phyloP scores from a whole-genome alignment of 192 early-diverging fungal species.

The Paraglomus brasilianum region DNA sequence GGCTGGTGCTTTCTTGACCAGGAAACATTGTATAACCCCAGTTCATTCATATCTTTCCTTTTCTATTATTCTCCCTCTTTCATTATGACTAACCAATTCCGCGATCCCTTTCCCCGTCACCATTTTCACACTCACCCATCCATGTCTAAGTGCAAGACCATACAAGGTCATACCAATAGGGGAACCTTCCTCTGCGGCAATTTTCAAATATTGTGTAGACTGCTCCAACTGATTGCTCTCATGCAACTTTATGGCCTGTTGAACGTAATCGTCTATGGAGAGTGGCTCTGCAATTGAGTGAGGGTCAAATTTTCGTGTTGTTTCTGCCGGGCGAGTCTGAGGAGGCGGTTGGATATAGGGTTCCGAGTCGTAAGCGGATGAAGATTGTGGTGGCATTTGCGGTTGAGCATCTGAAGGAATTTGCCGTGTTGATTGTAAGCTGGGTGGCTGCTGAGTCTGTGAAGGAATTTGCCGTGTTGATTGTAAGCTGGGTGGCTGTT shows the following conservation, averaged over 20 bases:
- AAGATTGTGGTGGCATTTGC: constrained; percentile 36
- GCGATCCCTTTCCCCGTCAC: background rate
- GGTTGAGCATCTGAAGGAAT: constrained; percentile 20
- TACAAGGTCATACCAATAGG: constrained; percentile 73
- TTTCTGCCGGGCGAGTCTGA: constrained; percentile 22
- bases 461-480: background rate
- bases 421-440: background rate
- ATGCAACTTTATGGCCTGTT: constrained; percentile 65
- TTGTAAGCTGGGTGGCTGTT: too few species aligned
- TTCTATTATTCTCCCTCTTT: background rate
- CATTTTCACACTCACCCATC: constrained; percentile 53
- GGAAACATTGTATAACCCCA: background rate
- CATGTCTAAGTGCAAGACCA: constrained; percentile 73
- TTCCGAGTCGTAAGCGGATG: constrained; percentile 33
- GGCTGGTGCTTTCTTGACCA: too few species aligned
- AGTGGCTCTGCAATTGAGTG: constrained; percentile 19
- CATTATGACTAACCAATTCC: background rate
- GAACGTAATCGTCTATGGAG: constrained; percentile 54
- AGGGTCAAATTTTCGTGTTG: background rate
- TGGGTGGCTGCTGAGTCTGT: background rate
- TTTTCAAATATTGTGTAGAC: constrained; percentile 68
- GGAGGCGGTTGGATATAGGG: constrained; percentile 37
- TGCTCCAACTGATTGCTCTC: constrained; percentile 69
- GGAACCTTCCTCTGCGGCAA: constrained; percentile 61
- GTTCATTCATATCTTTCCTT: constrained; percentile 1